phyloP scores from a whole-genome alignment of 208 protist species.

The Acanthamoeba lenticulata region DNA sequence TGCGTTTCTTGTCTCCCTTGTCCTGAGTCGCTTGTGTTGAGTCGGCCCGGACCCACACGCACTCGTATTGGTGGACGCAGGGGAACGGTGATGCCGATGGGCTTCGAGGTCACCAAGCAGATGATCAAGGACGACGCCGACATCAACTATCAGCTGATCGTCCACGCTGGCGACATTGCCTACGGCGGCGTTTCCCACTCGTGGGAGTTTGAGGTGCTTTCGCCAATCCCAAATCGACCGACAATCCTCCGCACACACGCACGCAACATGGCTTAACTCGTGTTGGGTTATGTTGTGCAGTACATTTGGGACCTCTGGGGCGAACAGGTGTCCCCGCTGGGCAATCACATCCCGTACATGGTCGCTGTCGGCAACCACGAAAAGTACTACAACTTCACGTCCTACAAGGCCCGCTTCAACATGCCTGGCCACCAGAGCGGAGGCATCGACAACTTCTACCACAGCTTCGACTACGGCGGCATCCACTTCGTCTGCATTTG shows the following conservation, averaged over 20 bases:
- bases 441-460: conserved; percentile 54
- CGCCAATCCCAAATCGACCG: not conserved
- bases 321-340: conserved; percentile 37
- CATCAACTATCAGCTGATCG: conserved; percentile 49
- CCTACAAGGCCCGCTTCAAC: conserved; percentile 52
- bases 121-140: conserved; percentile 49
- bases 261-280: not conserved
- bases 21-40: no score
- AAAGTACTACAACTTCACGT: conserved; percentile 63
- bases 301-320: conserved; percentile 61
- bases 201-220: conserved; percentile 36
- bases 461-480: conserved; percentile 67
- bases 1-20: not conserved
- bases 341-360: conserved; percentile 52
- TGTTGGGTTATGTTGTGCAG: not conserved
- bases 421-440: conserved; percentile 55
- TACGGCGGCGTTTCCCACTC: conserved; percentile 1
- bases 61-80: no score
- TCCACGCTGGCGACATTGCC: conserved; percentile 54
- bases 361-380: conserved; percentile 48
- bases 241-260: no score
- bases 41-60: no score
- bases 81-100: conserved; percentile 53
- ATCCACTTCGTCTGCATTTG: conserved; percentile 63
- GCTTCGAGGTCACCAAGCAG: conserved; percentile 57